Conservation (phyloP, 1,139 yeast species). For the Wickerhamomyces sp. region DNA sequence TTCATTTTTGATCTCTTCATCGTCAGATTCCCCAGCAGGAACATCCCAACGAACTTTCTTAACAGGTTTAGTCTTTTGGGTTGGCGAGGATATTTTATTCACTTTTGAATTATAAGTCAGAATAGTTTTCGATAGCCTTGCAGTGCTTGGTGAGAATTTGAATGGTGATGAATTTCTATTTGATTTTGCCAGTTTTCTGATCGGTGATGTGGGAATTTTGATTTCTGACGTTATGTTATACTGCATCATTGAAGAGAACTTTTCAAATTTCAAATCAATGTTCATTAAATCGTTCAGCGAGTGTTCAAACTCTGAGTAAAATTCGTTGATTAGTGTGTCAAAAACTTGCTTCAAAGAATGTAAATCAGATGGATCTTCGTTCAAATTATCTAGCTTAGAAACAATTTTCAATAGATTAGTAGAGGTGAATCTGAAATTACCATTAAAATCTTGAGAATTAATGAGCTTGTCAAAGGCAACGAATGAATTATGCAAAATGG, state of each 20-base stretch:
- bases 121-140: constrained; percentile 8
- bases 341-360: constrained; percentile 15
- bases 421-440: constrained; percentile 17
- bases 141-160: constrained; percentile 16
- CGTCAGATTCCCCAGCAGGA: constrained; percentile 21
- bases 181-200: constrained; percentile 17
- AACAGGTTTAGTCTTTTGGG: constrained; percentile 9
- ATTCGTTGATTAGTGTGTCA: constrained; percentile 12
- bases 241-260: constrained; percentile 18
- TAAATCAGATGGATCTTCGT: constrained; percentile 5
- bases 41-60: constrained; percentile 40
- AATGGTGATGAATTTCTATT: constrained; percentile 17
- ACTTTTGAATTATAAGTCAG: constrained; percentile 4
- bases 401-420: constrained; percentile 12
- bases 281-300: constrained; percentile 18
- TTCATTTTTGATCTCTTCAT: constrained; percentile 4
- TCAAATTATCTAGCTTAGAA: constrained; percentile 12
- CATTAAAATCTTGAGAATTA: constrained; percentile 20
- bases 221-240: constrained; percentile 18
- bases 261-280: constrained; percentile 21
- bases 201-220: constrained; percentile 23
- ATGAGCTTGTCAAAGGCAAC: constrained; percentile 38
- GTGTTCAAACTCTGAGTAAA: constrained; percentile 17
- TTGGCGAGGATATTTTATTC: constrained; percentile 8
- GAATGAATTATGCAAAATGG: constrained; percentile 52